Base-by-base conservation (phyloP, 495 filamentous ascomycete species). In the Clohesyomyces aquaticus region DNA sequence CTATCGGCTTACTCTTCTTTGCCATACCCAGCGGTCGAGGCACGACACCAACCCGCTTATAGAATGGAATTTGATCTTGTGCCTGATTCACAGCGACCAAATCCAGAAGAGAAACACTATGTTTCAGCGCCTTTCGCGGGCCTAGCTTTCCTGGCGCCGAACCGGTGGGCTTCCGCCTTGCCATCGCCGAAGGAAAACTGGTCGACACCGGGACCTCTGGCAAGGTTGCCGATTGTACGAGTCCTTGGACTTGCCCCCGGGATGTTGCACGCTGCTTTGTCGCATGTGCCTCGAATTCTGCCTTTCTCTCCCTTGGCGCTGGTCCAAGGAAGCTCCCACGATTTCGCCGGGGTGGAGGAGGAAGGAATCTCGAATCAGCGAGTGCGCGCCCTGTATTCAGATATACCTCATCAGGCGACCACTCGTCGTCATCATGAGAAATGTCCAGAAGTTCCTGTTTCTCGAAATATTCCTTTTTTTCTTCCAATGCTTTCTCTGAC, bases 381-480 rank as follows among this genome's bases (percentile, higher is more conserved):
- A 68, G 21, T 16, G 61, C 66, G 41, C 61, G 53, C 25, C 48
- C 47, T 47, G 59, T 47, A 43, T 63, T 26, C 27, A 54, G 28
- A 23, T 45, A 48, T 22, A 52, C 71, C 55, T 72, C 65, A 49
- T 72, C 65, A 43, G 73, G 72, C 18, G 65, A 60, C 9, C 23
- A 51, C 0, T 48, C 28, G 18, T 77, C 28, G 18, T 77, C 72
- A 49, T 83, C 78, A 4, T 70, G 71, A 32, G 66, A 66, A 12
- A 77, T 58, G 66, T 81, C 80, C 27, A 86, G 70, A 18, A 70
- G 61, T 28, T 81, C 78, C 4, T 85, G 74, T 10, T 74, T 72
- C 18, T 68, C 59, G 63, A 85, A 85, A 60, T 83, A 81, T 26
- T 61, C 53, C 61, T 70, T 65, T 63, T 78, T 80, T 64, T 76